Conservation (phyloP, 306 rosid species). For the Oemleria cerasiformis region DNA sequence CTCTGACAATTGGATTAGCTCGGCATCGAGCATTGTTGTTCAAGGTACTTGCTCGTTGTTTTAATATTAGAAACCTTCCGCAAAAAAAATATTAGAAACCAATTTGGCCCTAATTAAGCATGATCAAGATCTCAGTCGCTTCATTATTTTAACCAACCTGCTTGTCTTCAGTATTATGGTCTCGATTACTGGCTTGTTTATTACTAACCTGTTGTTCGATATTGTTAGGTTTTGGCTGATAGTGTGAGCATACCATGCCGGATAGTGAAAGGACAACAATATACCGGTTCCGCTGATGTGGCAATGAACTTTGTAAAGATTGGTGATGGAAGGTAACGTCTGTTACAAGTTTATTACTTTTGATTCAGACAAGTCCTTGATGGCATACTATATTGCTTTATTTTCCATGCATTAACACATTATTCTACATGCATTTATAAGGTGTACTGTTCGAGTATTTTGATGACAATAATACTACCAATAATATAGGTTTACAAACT, state of each 20-base stretch:
- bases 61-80: background rate
- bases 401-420: conserved; percentile 12
- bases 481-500: no score
- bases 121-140: background rate
- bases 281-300: conserved; percentile 76
- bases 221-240: conserved; percentile 81
- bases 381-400: conserved; percentile 8
- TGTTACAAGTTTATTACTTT: conserved; percentile 22
- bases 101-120: background rate
- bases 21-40: conserved; percentile 97
- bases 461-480: no score
- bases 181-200: conserved; percentile 2
- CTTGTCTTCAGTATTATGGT: background rate
- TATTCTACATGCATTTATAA: conserved; percentile 6
- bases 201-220: conserved; percentile 11
- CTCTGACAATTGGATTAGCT: conserved; percentile 84
- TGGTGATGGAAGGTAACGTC: conserved; percentile 77
- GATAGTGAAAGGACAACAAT: conserved; percentile 81
- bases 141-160: background rate
- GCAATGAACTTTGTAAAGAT: conserved; percentile 90
- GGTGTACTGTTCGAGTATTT: background rate
- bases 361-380: conserved; percentile 16
- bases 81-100: background rate
- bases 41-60: conserved; percentile 54
- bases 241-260: conserved; percentile 81